Evolutionary conservation across 2,329 filamentous ascomycete species (phyloP), one percentile per base, ranked within the genome.

Genomic region (Cercospora brassicicola): DNA sequence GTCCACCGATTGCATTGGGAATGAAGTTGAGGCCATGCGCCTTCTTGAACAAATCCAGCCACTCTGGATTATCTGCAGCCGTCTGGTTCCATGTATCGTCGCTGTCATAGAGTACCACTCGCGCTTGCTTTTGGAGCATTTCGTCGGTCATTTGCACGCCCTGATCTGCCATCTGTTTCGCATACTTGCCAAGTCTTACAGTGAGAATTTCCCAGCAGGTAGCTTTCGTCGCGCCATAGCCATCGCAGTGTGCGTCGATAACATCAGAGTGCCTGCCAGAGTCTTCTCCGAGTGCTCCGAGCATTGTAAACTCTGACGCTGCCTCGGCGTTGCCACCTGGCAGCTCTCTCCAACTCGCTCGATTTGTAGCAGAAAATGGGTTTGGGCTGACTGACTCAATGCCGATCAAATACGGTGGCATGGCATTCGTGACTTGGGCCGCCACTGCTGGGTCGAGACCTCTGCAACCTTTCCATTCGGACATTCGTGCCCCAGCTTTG

Each of bases 381-480:
- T 81, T 79, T 0, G 81, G 81, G 26, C 79, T 80, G 64, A 79
- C 79, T 60, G 78, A 78, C 70, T 85, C 83, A 39, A 82, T 80
- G 28, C 81, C 82, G 53, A 85, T 85, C 8, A 85, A 78, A 67
- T 84, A 85, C 4, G 83, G 83, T 13, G 83, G 83, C 83, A 85
- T 85, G 2, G 83, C 83, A 65, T 83, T 84, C 2, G 81, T 82
- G 62, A 85, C 83, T 53, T 82, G 80, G 3, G 81, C 79, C 6
- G 83, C 83, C 10, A 85, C 80, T 23, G 80, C 78, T 9, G 82
- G 76, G 66, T 84, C 82, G 4, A 87, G 74, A 3, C 85, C 86
- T 73, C 86, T 81, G 71, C 84, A 86, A 2, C 86, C 85, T 62
- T 82, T 83, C 86, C 86, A 88, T 42, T 84, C 79, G 30, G 78